Percentiles rank a stretch among this genome's conserved stretches.
Evolutionary conservation across 2,329 filamentous ascomycete genomes (phyloP).

Genomic region (Samsoniella hepiali): DNA sequence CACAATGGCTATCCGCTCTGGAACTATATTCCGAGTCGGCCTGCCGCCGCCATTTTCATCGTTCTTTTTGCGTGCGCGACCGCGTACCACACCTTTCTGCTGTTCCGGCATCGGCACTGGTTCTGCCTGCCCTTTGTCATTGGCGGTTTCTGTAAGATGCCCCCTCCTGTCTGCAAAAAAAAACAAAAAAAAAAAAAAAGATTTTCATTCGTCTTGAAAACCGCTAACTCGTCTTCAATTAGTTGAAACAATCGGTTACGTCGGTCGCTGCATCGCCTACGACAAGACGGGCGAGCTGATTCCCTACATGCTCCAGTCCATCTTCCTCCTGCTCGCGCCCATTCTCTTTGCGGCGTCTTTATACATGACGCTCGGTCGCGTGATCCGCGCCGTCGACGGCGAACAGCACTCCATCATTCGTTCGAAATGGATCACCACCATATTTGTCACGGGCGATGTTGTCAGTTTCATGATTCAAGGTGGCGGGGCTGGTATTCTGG

Average conservation of each 20-base stretch:
- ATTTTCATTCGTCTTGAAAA: no score
- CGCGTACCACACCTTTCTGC: conserved; percentile 38
- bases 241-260: conserved; percentile 39
- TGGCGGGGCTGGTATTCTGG: conserved; percentile 29
- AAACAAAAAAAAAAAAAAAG: no score
- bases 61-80: conserved; percentile 43
- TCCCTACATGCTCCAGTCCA: conserved; percentile 39
- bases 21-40: conserved; percentile 39
- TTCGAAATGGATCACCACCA: conserved; percentile 28
- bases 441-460: conserved; percentile 33
- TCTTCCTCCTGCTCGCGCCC: conserved; percentile 41
- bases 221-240: not conserved
- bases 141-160: conserved; percentile 42
- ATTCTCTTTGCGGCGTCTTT: conserved; percentile 44
- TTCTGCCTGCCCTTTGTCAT: conserved; percentile 47
- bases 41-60: conserved; percentile 44
- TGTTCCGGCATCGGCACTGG: conserved; percentile 44
- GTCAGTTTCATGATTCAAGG: conserved; percentile 31
- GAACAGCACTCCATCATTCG: conserved; percentile 24
- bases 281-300: conserved; percentile 33
- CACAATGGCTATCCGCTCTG: conserved; percentile 26
- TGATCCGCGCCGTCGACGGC: conserved; percentile 31
- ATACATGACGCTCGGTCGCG: conserved; percentile 43
- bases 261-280: conserved; percentile 36
- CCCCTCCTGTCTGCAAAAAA: not conserved